phyloP scores from a whole-genome alignment of 257 asterid genomes.

The Jaltomata sinuosa region DNA sequence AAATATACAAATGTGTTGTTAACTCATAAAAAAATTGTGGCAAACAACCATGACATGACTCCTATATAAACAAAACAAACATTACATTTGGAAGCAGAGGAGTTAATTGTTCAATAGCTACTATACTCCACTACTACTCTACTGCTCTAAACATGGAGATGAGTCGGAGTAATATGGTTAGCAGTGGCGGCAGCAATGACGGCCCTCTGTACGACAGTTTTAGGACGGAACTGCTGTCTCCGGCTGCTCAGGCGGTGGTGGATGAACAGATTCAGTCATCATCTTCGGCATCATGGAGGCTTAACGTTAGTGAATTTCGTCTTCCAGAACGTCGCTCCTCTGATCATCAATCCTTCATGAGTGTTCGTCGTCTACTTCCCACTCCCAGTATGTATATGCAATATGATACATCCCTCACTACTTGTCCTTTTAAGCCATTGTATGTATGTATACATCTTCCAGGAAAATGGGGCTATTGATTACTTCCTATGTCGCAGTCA shows the following conservation, averaged over 20 bases:
- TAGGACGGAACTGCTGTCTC: slow-evolving; percentile 5
- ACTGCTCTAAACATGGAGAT: neutral
- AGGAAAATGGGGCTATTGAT: too few relatives aligned
- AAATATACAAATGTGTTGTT: neutral
- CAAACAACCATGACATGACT: neutral
- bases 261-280: neutral
- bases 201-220: neutral
- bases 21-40: neutral
- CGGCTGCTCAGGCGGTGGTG: slow-evolving; percentile 1
- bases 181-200: neutral
- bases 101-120: neutral
- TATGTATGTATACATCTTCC: too few relatives aligned
- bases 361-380: neutral
- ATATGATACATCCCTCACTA: too few relatives aligned
- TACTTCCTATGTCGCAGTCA: neutral
- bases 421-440: too few relatives aligned
- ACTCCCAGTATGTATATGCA: neutral
- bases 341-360: neutral
- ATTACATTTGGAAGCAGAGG: neutral
- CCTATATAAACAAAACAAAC: neutral
- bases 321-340: neutral
- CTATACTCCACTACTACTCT: neutral
- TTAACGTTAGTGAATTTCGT: neutral
- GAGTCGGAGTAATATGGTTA: neutral
- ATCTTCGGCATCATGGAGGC: neutral